phyloP scores from a whole-genome alignment of 2,329 filamentous ascomycete species.

The Ophiostoma ulmi region DNA sequence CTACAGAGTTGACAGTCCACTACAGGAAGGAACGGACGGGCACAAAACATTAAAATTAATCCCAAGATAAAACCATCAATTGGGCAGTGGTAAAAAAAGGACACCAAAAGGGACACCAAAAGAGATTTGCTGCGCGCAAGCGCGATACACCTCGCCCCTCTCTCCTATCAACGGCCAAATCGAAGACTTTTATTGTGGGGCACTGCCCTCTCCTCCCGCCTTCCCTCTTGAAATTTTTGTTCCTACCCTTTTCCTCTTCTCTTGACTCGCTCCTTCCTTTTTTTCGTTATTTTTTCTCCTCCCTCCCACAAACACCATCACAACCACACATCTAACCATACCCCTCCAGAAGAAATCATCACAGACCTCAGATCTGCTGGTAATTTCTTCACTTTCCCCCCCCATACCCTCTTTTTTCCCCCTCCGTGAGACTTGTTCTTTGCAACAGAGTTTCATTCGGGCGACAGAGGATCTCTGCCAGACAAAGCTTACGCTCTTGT shows the following conservation, averaged over 20 bases:
- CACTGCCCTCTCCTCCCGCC: conserved; percentile 22
- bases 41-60: background rate
- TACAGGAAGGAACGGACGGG: background rate
- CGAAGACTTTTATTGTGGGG: conserved; percentile 20
- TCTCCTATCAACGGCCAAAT: conserved; percentile 15
- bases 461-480: conserved; percentile 20
- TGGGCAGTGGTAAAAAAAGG: conserved; percentile 14
- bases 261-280: conserved; percentile 18
- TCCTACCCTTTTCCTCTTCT: conserved; percentile 13
- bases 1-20: background rate
- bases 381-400: conserved; percentile 22
- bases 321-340: conserved; percentile 22
- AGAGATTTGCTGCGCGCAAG: conserved; percentile 16
- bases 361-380: conserved; percentile 27
- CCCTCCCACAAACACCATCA: conserved; percentile 22
- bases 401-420: background rate
- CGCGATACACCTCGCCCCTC: conserved; percentile 13
- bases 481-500: conserved; percentile 14
- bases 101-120: background rate
- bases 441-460: conserved; percentile 16
- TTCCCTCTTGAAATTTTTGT: conserved; percentile 23
- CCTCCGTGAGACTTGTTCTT: background rate
- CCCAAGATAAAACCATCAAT: background rate
- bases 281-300: conserved; percentile 18
- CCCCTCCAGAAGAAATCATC: conserved; percentile 23